These are phyloP conservation scores for Aechmea fasciata DNA, from an alignment of 176 grass and related monocot genomes.

Conservation along the genomic window DNA sequence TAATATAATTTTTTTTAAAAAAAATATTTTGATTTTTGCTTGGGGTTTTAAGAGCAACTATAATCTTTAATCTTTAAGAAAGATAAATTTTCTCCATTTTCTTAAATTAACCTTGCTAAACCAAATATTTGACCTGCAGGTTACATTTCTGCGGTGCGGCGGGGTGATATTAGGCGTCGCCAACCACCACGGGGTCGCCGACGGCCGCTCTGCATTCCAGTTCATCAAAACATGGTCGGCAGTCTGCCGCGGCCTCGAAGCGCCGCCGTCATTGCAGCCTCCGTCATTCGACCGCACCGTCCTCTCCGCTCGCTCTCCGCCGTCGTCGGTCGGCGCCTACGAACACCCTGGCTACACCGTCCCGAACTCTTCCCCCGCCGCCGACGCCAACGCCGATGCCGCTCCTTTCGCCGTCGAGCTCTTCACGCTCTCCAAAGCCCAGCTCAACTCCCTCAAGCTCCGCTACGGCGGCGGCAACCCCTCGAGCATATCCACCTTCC, in stretches of 20 bases:
- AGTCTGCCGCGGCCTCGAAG: conserved; percentile 5
- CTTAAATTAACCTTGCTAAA: no score
- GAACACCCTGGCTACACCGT: background rate
- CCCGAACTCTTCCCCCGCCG: background rate
- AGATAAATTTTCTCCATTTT: no score
- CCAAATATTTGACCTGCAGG: conserved; percentile 7
- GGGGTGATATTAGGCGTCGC: conserved; percentile 33
- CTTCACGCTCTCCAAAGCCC: background rate
- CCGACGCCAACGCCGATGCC: background rate
- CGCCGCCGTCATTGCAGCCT: background rate
- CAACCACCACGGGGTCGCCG: conserved; percentile 42
- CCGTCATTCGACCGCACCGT: conserved; percentile 43
- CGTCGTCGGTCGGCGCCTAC: no score
- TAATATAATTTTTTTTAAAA: no score
- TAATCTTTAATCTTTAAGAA: no score
- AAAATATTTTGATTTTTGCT: no score
- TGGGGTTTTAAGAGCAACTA: no score
- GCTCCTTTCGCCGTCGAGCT: background rate
- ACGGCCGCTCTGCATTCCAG: conserved; percentile 30
- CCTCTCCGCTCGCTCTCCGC: conserved; percentile 8
- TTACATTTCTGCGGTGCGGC: conserved; percentile 54
- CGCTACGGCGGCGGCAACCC: background rate
- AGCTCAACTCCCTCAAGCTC: background rate
- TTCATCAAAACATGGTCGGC: conserved; percentile 44
- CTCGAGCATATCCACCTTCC: conserved; percentile 3